Base-by-base conservation (phyloP, 768 basidiomycete genomes). In the Dacryopinax spathularia region DNA sequence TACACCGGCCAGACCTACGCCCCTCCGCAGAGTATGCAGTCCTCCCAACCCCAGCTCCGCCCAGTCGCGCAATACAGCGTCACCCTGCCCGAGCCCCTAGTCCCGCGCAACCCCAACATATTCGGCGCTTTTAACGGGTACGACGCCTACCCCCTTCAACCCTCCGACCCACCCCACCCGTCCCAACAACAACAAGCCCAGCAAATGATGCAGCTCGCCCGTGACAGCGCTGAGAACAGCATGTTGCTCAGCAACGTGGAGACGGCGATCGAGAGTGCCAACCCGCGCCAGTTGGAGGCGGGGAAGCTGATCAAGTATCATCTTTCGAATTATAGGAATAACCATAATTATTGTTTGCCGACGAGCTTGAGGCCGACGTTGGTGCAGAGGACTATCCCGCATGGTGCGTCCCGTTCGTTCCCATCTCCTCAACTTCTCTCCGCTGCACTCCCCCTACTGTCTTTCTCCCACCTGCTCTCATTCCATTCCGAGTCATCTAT, bases 361-460 rank as follows among this genome's bases (percentile, higher is more conserved):
- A 83, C 89, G 1, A 93, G 91, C 13, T 76, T 97, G 56, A 82
- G 89, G 4, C 91, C 92, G 1, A 92, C 92, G 3, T 75, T 87
- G n/a, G 85, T 93, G 13, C 94, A 97, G 75, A 84, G 86, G 81
- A 88, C 73, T 56, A 77, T 96, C 34, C 87, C 91, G 44, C 93
- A 96, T 70, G 89, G 88, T 87, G 66, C 59, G 80, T 72, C 62
- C 63, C 35, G 62, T 68, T 33, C 63, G 65, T 37, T 62, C 48
- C n/a, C 36, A 37, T 37, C 36, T n/a, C 36, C 36, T 37, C n/a
- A 10, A 10, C n/a, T n/a, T 37, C n/a, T 37, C 36, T 37, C 36
- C n/a, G 36, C 36, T n/a, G 36, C 36, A 10, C n/a, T 37, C 36
- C 36, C n/a, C 36, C 36, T 37, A 10, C n/a, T 10, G 12, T 37